These are phyloP conservation scores for Rhazya stricta DNA, from an alignment of 257 asterid species.

Conservation along the genomic window DNA sequence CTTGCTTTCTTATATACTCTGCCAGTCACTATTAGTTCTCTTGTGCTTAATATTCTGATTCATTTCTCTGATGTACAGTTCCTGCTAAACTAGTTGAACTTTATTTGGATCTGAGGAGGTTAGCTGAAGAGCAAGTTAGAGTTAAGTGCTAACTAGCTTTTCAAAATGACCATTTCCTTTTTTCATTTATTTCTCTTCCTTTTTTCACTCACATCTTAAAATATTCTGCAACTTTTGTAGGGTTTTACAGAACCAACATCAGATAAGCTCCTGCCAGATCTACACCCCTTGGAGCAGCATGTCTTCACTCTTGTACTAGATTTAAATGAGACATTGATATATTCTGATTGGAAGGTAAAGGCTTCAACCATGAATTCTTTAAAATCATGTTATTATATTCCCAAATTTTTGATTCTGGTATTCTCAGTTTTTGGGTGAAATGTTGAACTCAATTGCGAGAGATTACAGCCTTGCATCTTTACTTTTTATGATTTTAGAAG, in stretches of 20 bases:
- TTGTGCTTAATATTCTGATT: slow-evolving; percentile 14
- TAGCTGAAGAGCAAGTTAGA: slow-evolving; percentile 75
- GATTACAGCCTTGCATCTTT: not conserved
- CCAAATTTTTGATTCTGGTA: not conserved
- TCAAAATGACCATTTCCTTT: not conserved
- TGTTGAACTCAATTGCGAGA: not conserved
- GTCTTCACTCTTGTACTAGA: slow-evolving; percentile 86
- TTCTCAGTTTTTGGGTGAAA: not conserved
- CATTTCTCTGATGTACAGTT: slow-evolving; percentile 34
- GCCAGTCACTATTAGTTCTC: not conserved
- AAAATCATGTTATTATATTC: not conserved
- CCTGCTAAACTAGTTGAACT: slow-evolving; percentile 67
- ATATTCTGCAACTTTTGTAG: slow-evolving; percentile 29
- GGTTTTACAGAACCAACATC: slow-evolving; percentile 84
- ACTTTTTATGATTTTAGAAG: not conserved
- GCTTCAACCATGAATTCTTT: not conserved
- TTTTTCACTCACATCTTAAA: not conserved
- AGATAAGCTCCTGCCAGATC: slow-evolving; percentile 86
- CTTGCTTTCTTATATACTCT: not conserved
- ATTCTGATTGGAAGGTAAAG: slow-evolving; percentile 83
- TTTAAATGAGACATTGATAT: slow-evolving; percentile 74
- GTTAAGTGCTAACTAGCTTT: slow-evolving; percentile 38
- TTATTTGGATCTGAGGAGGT: slow-evolving; percentile 69
- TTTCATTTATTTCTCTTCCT: not conserved
- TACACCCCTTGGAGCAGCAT: slow-evolving; percentile 78